These are phyloP conservation scores for Pyrus pyrifolia DNA, from an alignment of 306 rosid genomes.

Conservation along the genomic window DNA sequence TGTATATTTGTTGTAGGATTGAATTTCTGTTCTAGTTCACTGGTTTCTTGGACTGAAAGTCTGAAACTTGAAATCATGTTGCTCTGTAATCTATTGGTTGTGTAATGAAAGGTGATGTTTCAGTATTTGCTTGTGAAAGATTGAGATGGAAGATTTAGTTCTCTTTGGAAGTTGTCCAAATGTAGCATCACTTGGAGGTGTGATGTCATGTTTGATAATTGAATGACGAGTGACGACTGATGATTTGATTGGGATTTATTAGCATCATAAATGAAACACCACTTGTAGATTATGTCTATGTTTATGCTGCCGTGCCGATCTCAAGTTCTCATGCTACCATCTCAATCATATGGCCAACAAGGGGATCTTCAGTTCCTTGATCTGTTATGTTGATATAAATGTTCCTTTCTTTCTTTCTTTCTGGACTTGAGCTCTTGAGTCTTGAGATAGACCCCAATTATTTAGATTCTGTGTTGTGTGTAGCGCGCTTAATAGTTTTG, in stretches of 20 bases:
- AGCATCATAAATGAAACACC: not conserved
- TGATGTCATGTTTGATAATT: not conserved
- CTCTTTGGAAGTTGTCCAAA: not conserved
- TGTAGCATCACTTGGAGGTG: not conserved
- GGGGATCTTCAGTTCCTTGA: not conserved
- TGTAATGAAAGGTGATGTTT: not conserved
- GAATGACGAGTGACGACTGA: not conserved
- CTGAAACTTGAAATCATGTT: not conserved
- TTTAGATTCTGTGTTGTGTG: not conserved
- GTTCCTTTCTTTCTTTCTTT: no score
- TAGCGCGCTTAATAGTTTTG: not conserved
- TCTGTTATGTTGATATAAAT: not conserved
- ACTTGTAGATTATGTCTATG: not conserved
- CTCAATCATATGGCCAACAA: not conserved
- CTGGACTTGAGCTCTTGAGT: not conserved
- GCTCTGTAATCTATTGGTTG: not conserved
- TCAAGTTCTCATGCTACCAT: not conserved
- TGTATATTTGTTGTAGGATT: not conserved
- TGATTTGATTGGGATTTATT: not conserved
- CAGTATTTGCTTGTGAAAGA: not conserved
- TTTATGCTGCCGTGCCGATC: not conserved
- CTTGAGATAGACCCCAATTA: not conserved
- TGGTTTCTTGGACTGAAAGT: not conserved
- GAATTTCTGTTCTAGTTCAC: not conserved
- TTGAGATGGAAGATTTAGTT: not conserved